phyloP scores from a whole-genome alignment of 1,284 basidiomycete genomes.

The Bjerkandera adusta region DNA sequence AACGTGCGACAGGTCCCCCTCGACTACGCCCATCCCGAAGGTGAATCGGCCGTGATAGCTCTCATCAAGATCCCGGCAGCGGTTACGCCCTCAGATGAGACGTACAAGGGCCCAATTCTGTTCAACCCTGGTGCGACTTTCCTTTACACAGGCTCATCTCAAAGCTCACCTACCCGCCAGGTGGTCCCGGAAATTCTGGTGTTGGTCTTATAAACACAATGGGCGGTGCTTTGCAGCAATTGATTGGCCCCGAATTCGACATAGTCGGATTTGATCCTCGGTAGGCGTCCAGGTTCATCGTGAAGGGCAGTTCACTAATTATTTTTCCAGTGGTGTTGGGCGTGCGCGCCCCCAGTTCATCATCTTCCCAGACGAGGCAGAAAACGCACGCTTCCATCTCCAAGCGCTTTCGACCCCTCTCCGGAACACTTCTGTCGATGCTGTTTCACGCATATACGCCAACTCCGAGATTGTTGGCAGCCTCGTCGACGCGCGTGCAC shows the following conservation, averaged over 20 bases:
- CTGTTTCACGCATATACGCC: neutral
- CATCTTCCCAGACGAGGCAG: neutral
- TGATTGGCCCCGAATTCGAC: conserved; percentile 29
- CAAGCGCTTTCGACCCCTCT: neutral
- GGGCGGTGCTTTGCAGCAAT: neutral
- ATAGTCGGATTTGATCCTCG: conserved; percentile 34
- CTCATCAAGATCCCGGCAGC: conserved; percentile 25
- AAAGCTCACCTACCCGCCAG: too few species aligned
- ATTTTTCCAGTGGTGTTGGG: neutral
- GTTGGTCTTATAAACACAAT: conserved; percentile 13
- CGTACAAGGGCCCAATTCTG: conserved; percentile 32
- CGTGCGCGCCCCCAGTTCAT: neutral
- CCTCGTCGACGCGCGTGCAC: neutral
- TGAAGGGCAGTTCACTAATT: conserved; percentile 3
- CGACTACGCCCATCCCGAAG: conserved; percentile 28
- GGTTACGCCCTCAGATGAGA: conserved; percentile 18
- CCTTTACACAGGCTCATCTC: too few species aligned
- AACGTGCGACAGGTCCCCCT: conserved; percentile 34
- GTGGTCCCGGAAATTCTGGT: conserved; percentile 32
- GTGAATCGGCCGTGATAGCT: conserved; percentile 27
- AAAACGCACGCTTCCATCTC: conserved; percentile 2
- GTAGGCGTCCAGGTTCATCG: too few species aligned
- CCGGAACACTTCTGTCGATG: neutral
- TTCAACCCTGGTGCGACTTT: conserved; percentile 33
- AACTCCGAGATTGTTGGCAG: neutral